A percentile compares a stretch with the other conserved stretches of the same genome.
These are phyloP conservation scores for Cocos nucifera DNA, from an alignment of 176 grass and related monocot species.

Conservation along the genomic window DNA sequence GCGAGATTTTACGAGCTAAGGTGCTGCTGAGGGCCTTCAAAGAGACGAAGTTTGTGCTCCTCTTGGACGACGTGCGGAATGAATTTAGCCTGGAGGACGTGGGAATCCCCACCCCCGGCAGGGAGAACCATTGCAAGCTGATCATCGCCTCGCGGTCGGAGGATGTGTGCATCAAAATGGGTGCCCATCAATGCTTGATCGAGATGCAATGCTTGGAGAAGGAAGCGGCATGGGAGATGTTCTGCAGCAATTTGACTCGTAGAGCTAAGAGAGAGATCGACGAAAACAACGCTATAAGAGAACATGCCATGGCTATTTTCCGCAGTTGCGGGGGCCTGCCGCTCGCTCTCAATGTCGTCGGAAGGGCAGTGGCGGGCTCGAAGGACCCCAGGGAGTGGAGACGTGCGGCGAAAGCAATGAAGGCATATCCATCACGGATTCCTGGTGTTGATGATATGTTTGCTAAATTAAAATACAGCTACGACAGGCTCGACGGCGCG, in stretches of 20 bases:
- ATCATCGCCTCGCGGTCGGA: slow-evolving; percentile 40
- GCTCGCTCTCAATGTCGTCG: slow-evolving; percentile 62
- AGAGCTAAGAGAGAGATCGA: slow-evolving; percentile 18
- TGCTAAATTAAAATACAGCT: slow-evolving; percentile 46
- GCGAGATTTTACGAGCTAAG: slow-evolving; percentile 22
- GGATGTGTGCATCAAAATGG: slow-evolving; percentile 52
- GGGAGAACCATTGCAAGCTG: slow-evolving; percentile 30
- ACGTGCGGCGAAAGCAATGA: slow-evolving; percentile 24
- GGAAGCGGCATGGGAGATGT: slow-evolving; percentile 26
- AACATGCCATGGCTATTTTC: slow-evolving; percentile 14
- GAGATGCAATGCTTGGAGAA: slow-evolving; percentile 27
- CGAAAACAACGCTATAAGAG: neutral
- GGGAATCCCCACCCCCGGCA: slow-evolving; percentile 48
- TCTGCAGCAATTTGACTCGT: slow-evolving; percentile 44
- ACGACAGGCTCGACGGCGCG: slow-evolving; percentile 31
- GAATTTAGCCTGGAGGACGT: slow-evolving; percentile 38
- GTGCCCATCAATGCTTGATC: slow-evolving; percentile 36
- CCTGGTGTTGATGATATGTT: slow-evolving; percentile 48
- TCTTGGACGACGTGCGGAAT: slow-evolving; percentile 55
- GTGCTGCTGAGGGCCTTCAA: slow-evolving; percentile 32
- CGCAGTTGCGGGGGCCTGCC: slow-evolving; percentile 51
- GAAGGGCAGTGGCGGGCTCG: slow-evolving; percentile 39
- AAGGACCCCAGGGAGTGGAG: slow-evolving; percentile 29
- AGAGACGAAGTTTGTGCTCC: slow-evolving; percentile 51
- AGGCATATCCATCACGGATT: neutral